Evolutionary conservation across 78 protist genomes (phyloP), one percentile per base, ranked within the genome.

Genomic region (Dictyostelium firmibasis): DNA sequence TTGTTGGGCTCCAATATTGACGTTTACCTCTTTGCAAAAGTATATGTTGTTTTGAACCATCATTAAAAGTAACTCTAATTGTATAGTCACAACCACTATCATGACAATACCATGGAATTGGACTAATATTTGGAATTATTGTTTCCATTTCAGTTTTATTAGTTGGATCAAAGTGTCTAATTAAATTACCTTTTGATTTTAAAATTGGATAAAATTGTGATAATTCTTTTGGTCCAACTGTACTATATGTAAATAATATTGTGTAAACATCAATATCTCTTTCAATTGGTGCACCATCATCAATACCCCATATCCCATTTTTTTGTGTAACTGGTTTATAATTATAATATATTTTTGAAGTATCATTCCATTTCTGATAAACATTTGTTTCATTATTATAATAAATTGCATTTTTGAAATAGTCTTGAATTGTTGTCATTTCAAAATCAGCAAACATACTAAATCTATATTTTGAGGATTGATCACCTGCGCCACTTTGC

Each of bases 31-130:
- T 41, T 29, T 11, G 13, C 3, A 72, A 29, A 2, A 72, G 35
- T 14, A 72, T 18, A 33, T 78, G 70, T 20, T 41, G 27, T 2
- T 27, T 0, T 13, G 86, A 27, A 6, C 74, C 81, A 50, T 89
- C 94, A 4, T 23, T 20, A 35, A 69, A 89, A 20, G 86, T 69
- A 2, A 50, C 87, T 31, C 94, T 75, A 5, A 81, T 0, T 1
- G 94, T 89, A 35, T 27, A 89, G 67, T 81, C 94, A 67, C 94
- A 89, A 13, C 87, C 94, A 47, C 64, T 35, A 1, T 3, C 67
- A 20, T 50, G 14, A 38, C 94, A 89, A 18, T 62, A 89, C 83
- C 83, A 69, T 18, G 57, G 23, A 2, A 70, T 29, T n/a, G 43
- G 20, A 3, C 86, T 81, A 0, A 9, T 47, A 3, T 67, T 47